Evolutionary conservation across 192 early-diverging fungal genomes (phyloP), one percentile per base, ranked within the genome.

Genomic region (Coemansia sp.): DNA sequence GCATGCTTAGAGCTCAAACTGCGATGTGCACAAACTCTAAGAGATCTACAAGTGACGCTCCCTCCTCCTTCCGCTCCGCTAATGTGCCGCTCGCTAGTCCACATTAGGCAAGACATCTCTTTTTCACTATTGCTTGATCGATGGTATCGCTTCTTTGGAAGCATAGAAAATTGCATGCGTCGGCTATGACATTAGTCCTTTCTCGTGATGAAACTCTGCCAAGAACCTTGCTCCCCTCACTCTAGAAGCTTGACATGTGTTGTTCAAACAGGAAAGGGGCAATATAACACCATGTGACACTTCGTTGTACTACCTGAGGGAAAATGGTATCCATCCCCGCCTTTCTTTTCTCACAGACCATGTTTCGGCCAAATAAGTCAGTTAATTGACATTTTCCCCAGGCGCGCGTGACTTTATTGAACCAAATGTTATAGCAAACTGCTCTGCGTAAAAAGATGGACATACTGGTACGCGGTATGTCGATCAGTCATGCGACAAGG

Each of bases 381-480:
- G 14, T 11, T 41, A 41, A 41, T 19, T 23, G 8, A 48, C 46
- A 23, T 2, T 41, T 41, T 41, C 19, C 46, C 8, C 46, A 48
- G 46, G 46, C 7, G 34, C 46, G 46, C 46, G 46, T 48, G 42
- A 63, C 42, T 27, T 62, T 6, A 10, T 51, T 14, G 50, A 21
- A 57, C 6, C 5, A 21, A 29, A 44, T 37, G 19, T 55, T 69
- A 84, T 45, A 84, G 58, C 41, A 84, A 62, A 32, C 76, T 75
- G 42, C 73, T 75, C 27, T 84, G 69, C 6, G 81, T 84, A 48
- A 84, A 84, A 37, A 84, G 36, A 42, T 84, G 66, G 23, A 84
- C 76, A 62, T 84, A 84, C 60, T 84, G 81, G 62, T 78, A 78
- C 19, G 81, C 81, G 9, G 81, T 84, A 57, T 84, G 81, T 23